A percentile compares a stretch with the other conserved stretches of the same genome.
phyloP scores from a whole-genome alignment of 1,139 yeast genomes.

The Hyphopichia fennica region DNA sequence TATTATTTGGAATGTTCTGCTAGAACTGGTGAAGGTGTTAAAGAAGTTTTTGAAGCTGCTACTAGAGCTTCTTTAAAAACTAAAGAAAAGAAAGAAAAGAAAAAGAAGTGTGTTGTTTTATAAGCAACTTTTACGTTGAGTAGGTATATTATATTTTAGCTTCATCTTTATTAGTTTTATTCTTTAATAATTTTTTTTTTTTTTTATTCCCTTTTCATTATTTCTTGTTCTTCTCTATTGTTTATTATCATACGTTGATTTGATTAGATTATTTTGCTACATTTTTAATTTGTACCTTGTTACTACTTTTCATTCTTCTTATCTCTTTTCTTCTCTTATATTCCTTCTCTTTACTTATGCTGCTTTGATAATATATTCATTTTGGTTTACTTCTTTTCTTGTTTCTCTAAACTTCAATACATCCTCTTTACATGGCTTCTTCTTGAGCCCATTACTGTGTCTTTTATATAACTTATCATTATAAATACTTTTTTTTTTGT shows the following conservation, averaged over 20 bases:
- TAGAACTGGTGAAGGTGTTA: slow-evolving; percentile 85
- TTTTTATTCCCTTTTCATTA: neutral
- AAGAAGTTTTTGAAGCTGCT: slow-evolving; percentile 90
- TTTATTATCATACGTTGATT: neutral
- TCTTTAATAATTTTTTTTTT: neutral
- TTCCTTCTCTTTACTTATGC: neutral
- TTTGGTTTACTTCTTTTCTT: slow-evolving; percentile 5
- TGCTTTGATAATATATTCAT: slow-evolving; percentile 3
- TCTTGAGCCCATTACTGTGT: slow-evolving; percentile 13
- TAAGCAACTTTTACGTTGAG: slow-evolving; percentile 22
- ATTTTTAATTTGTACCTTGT: neutral
- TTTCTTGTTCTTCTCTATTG: neutral
- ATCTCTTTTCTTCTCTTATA: neutral
- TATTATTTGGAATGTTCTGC: slow-evolving; percentile 94
- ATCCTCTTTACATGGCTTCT: neutral
- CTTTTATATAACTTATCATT: slow-evolving; percentile 43
- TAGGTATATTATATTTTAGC: neutral
- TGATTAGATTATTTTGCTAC: neutral
- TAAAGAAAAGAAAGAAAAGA: slow-evolving; percentile 56
- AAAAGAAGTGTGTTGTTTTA: slow-evolving; percentile 60
- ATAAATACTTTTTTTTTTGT: slow-evolving; percentile 52
- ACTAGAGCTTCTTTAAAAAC: slow-evolving; percentile 82
- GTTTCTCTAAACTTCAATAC: neutral
- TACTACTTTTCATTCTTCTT: neutral
- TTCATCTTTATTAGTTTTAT: neutral